phyloP scores from a whole-genome alignment of 2,329 filamentous ascomycete genomes.

The Dactylellina haptotyla region DNA sequence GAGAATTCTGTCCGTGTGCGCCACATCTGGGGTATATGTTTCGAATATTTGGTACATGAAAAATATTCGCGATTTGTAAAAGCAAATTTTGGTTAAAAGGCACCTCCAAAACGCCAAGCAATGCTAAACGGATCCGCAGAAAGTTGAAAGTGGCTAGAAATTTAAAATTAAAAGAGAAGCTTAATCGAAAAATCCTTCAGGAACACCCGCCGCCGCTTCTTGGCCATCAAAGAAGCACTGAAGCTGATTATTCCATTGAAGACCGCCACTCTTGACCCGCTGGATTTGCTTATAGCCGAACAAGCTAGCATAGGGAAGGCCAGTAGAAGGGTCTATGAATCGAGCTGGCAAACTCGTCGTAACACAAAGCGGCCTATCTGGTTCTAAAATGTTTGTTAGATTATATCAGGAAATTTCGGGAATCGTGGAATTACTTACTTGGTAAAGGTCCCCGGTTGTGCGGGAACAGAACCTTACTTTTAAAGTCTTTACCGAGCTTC shows the following conservation, averaged over 20 bases:
- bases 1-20: slow-evolving; percentile 20
- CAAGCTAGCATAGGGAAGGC: slow-evolving; percentile 80
- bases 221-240: slow-evolving; percentile 83
- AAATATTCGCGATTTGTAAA: neutral
- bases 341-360: slow-evolving; percentile 84
- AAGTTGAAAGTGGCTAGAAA: slow-evolving; percentile 2
- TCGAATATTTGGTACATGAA: slow-evolving; percentile 2
- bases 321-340: slow-evolving; percentile 86
- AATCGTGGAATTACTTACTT: slow-evolving; percentile 61
- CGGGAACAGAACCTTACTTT: slow-evolving; percentile 69
- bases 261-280: slow-evolving; percentile 76
- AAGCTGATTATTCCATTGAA: slow-evolving; percentile 82
- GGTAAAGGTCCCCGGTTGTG: slow-evolving; percentile 65
- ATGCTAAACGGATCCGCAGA: slow-evolving; percentile 4
- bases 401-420: neutral
- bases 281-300: slow-evolving; percentile 85
- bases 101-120: slow-evolving; percentile 19
- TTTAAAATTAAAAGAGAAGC: slow-evolving; percentile 5
- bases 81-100: neutral
- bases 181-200: slow-evolving; percentile 72
- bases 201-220: slow-evolving; percentile 78
- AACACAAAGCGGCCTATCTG: slow-evolving; percentile 70
- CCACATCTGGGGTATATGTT: slow-evolving; percentile 6
- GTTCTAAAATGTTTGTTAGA: slow-evolving; percentile 55
- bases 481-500: slow-evolving; percentile 67